These are phyloP conservation scores for Amanita rubescens DNA, from an alignment of 768 basidiomycete genomes.

Conservation along the genomic window DNA sequence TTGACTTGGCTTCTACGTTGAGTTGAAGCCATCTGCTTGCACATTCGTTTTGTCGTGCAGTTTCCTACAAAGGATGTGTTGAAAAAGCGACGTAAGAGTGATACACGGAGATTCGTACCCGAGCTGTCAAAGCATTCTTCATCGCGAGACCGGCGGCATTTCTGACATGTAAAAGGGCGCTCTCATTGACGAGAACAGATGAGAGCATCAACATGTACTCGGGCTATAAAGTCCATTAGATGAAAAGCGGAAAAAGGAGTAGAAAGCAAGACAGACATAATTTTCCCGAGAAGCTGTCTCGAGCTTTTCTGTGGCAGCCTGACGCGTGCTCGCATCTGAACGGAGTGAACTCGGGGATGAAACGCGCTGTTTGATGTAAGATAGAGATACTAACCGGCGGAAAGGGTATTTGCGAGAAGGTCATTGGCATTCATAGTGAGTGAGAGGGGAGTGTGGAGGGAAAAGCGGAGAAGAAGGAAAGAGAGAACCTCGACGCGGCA, in stretches of 20 bases:
- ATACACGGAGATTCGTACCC: conserved; percentile 48
- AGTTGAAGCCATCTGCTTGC: conserved; percentile 79
- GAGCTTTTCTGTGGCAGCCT: conserved; percentile 85
- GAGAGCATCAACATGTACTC: conserved; percentile 92
- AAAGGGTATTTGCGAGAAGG: conserved; percentile 89
- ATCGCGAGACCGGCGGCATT: conserved; percentile 96
- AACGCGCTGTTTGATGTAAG: conserved; percentile 22
- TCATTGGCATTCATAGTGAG: conserved; percentile 83
- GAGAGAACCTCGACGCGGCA: conserved; percentile 6
- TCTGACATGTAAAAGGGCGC: conserved; percentile 61
- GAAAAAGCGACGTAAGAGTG: conserved; percentile 12
- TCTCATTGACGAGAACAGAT: conserved; percentile 75
- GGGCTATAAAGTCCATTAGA: conserved; percentile 44
- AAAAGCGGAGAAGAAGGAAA: conserved; percentile 7
- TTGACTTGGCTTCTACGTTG: conserved; percentile 53
- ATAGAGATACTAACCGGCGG: conserved; percentile 60
- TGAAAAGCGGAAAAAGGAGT: conserved; percentile 15
- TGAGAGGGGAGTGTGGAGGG: conserved; percentile 3
- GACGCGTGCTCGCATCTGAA: conserved; percentile 82
- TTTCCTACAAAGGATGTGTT: conserved; percentile 45
- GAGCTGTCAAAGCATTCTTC: conserved; percentile 89
- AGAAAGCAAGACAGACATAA: conserved; percentile 57
- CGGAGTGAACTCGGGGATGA: conserved; percentile 16
- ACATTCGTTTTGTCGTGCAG: conserved; percentile 66
- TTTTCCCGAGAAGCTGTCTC: conserved; percentile 82